phyloP scores from a whole-genome alignment of 352 stramenopile species.

The Globisporangium splendens region DNA sequence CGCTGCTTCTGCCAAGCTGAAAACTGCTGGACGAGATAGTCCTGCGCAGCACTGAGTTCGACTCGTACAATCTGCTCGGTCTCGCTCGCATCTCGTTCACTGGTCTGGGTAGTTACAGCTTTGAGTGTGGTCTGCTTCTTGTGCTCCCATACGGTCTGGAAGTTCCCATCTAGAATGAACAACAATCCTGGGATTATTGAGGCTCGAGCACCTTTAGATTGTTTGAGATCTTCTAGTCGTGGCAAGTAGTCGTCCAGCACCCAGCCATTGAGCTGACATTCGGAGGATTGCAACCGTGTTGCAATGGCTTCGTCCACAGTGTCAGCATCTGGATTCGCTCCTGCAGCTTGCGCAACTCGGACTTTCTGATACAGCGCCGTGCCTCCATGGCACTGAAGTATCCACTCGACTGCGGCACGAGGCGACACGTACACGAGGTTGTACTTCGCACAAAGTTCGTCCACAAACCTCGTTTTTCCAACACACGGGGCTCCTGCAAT shows the following conservation, averaged over 20 bases:
- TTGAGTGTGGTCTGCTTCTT: background rate
- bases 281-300: slow-evolving; percentile 43
- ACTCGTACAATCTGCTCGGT: background rate
- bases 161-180: slow-evolving; percentile 42
- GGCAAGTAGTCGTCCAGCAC: slow-evolving; percentile 56
- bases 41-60: slow-evolving; percentile 9
- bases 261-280: slow-evolving; percentile 60
- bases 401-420: slow-evolving; percentile 43
- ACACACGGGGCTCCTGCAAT: slow-evolving; percentile 9
- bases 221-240: slow-evolving; percentile 25
- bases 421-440: slow-evolving; percentile 39
- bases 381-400: slow-evolving; percentile 45
- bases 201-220: slow-evolving; percentile 7
- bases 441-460: slow-evolving; percentile 10
- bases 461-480: slow-evolving; percentile 15
- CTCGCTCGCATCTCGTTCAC: background rate
- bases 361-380: slow-evolving; percentile 24
- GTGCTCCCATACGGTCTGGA: slow-evolving; percentile 25
- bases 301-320: slow-evolving; percentile 34
- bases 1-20: slow-evolving; percentile 37
- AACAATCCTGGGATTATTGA: slow-evolving; percentile 42
- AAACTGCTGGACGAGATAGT: slow-evolving; percentile 25
- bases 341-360: slow-evolving; percentile 5
- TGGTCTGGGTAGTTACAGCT: background rate
- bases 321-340: slow-evolving; percentile 15